These are phyloP conservation scores for Monosporascus sp. DNA, from an alignment of 2,329 filamentous ascomycete species.

Conservation along the genomic window DNA sequence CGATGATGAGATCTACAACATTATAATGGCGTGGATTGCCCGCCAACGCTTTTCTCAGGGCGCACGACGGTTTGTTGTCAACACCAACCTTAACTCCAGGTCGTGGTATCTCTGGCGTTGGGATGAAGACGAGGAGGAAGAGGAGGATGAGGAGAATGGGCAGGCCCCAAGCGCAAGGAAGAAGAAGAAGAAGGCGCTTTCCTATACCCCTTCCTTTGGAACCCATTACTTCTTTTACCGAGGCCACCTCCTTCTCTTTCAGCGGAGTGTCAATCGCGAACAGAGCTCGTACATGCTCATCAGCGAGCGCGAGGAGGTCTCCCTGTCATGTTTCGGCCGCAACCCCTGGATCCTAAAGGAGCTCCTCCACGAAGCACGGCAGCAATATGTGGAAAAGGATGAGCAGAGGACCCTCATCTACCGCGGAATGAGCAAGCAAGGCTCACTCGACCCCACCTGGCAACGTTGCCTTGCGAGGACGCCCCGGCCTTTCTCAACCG, in stretches of 20 bases:
- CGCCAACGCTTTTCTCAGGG: constrained; percentile 54
- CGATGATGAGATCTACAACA: constrained; percentile 69
- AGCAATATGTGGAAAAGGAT: constrained; percentile 51
- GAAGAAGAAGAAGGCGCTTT: constrained; percentile 46
- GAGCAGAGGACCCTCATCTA: constrained; percentile 61
- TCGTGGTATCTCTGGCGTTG: constrained; percentile 43
- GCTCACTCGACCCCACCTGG: constrained; percentile 45
- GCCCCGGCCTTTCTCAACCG: constrained; percentile 58
- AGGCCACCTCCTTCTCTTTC: constrained; percentile 52
- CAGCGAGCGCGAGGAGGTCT: constrained; percentile 55
- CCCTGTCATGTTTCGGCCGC: constrained; percentile 57
- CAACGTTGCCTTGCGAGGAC: constrained; percentile 57
- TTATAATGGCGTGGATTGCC: constrained; percentile 66
- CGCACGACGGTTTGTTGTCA: constrained; percentile 59
- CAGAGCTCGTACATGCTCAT: constrained; percentile 32
- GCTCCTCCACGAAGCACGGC: constrained; percentile 54
- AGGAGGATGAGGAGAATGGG: constrained; percentile 36
- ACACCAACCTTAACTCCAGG: constrained; percentile 54
- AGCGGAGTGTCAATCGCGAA: constrained; percentile 44
- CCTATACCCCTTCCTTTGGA: constrained; percentile 64
- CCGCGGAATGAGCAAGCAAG: constrained; percentile 44
- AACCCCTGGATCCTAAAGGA: constrained; percentile 57
- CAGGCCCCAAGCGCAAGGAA: constrained; percentile 28
- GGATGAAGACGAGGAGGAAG: constrained; percentile 40
- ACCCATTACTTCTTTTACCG: constrained; percentile 66